Percentiles rank a stretch among this genome's conserved stretches.
These are phyloP conservation scores for Colletotrichum cuscutae DNA, from an alignment of 2,329 filamentous ascomycete species.

Conservation along the genomic window DNA sequence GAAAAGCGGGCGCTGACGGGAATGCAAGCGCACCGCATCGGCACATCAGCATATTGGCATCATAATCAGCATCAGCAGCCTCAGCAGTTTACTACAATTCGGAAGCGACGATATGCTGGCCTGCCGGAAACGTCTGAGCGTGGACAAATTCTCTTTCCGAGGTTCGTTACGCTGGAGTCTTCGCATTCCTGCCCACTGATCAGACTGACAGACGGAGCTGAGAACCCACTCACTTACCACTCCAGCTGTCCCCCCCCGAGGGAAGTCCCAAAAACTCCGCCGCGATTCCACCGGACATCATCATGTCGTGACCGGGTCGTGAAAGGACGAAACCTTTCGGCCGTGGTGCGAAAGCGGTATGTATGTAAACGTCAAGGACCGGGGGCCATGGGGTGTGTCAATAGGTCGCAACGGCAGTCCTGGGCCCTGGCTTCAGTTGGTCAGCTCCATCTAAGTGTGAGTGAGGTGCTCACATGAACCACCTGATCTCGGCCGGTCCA, in stretches of 20 bases:
- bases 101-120: neutral
- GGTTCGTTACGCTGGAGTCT: neutral
- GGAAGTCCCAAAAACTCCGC: neutral
- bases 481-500: slow-evolving; percentile 2
- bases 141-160: neutral
- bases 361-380: neutral
- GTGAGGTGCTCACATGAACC: slow-evolving; percentile 7
- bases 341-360: neutral
- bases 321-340: neutral
- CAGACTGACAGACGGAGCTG: neutral
- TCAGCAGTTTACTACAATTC: neutral
- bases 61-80: neutral
- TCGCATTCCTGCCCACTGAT: neutral
- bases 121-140: neutral
- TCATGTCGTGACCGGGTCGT: neutral
- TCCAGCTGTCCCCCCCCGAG: neutral
- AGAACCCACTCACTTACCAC: neutral
- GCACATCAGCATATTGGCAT: neutral
- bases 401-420: neutral
- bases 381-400: neutral
- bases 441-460: neutral
- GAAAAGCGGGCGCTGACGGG: slow-evolving; percentile 22
- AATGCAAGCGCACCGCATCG: neutral
- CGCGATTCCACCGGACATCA: neutral
- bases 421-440: neutral